These are phyloP conservation scores for Xanthoparmelia taractica DNA, from an alignment of 495 filamentous ascomycete species.

Conservation along the genomic window DNA sequence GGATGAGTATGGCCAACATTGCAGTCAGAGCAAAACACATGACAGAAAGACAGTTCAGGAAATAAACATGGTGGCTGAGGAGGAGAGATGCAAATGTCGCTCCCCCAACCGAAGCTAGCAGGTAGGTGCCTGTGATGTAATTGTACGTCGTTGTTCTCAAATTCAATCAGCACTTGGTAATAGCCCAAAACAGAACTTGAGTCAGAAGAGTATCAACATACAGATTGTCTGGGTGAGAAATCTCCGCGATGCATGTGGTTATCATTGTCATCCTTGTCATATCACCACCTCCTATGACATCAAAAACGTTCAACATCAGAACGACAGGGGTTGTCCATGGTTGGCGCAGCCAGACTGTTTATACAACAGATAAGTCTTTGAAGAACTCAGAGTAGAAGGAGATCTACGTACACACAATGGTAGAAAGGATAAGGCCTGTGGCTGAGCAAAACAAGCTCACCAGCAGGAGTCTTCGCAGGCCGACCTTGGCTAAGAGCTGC, in stretches of 20 bases:
- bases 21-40: too few relatives aligned
- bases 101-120: conserved; percentile 13
- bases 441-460: background rate
- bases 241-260: conserved; percentile 14
- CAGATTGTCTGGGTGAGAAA: conserved; percentile 16
- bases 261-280: conserved; percentile 11
- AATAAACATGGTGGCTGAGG: conserved; percentile 1
- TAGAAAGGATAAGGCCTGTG: background rate
- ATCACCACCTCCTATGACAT: conserved; percentile 19
- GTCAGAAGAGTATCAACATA: conserved; percentile 3
- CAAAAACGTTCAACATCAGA: conserved; percentile 15
- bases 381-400: background rate
- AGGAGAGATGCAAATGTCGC: conserved; percentile 17
- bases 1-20: too few relatives aligned
- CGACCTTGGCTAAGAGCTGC: background rate
- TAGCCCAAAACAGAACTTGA: background rate
- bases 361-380: background rate
- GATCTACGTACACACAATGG: background rate
- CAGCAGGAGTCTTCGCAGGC: background rate
- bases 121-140: conserved; percentile 14
- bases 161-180: background rate
- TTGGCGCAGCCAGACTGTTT: conserved; percentile 20
- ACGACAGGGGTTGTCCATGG: conserved; percentile 13
- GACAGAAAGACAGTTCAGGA: too few relatives aligned
- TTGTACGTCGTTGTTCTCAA: conserved; percentile 17